Evolutionary conservation across 306 rosid genomes (phyloP).

Genomic region (Heteromeles arbutifolia): DNA sequence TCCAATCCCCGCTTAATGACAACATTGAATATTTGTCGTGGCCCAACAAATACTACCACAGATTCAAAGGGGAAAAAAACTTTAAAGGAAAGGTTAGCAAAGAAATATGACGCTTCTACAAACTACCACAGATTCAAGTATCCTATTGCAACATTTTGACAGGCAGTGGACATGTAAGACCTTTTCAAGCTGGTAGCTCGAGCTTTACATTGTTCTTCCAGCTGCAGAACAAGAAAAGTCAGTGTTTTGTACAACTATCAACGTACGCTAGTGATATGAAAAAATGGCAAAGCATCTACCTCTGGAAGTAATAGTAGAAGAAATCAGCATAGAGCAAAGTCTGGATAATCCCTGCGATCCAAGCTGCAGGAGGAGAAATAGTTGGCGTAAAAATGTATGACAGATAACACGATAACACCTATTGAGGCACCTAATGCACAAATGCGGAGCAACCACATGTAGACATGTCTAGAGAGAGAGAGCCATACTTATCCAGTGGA

Average conservation of each 20-base stretch:
- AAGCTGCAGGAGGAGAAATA: slow-evolving; percentile 48
- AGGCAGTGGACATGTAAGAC: background rate
- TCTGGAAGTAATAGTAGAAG: slow-evolving; percentile 84
- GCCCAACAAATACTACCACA: background rate
- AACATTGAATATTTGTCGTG: background rate
- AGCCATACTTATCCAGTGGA: slow-evolving; percentile 78
- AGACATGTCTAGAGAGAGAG: slow-evolving; percentile 1
- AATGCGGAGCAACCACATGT: background rate
- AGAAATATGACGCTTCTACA: background rate
- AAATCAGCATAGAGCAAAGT: slow-evolving; percentile 83
- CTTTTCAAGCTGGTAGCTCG: slow-evolving; percentile 66
- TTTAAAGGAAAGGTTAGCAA: background rate
- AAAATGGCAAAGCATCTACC: slow-evolving; percentile 31
- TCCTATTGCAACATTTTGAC: background rate
- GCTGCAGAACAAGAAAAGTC: slow-evolving; percentile 34
- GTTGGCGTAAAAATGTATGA: background rate
- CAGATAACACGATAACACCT: background rate
- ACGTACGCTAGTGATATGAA: background rate
- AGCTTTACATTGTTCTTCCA: slow-evolving; percentile 87
- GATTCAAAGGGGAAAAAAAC: background rate
- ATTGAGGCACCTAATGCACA: background rate
- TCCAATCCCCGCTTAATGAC: background rate
- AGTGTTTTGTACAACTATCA: slow-evolving; percentile 10
- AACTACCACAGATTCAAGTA: background rate
- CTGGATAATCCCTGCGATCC: slow-evolving; percentile 77